Evolutionary conservation across 768 basidiomycete species (phyloP).

Genomic region (Leccinum imitatum): DNA sequence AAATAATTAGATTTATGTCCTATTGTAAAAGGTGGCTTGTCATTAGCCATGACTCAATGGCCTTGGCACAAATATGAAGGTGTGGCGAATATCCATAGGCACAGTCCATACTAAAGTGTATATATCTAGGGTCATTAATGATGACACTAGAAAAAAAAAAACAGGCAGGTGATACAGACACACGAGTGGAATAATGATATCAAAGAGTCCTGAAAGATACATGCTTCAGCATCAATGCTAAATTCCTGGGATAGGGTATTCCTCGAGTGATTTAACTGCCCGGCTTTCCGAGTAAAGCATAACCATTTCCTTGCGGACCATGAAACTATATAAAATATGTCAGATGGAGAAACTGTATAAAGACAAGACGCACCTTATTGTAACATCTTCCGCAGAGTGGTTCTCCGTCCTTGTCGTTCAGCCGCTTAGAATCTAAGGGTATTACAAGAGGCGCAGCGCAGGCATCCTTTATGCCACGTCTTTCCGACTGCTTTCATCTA

Average conservation of each 20-base stretch:
- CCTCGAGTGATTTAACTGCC: conserved; percentile 35
- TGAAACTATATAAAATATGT: conserved; percentile 47
- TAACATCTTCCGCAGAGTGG: conserved; percentile 75
- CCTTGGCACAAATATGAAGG: not conserved
- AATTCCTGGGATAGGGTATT: conserved; percentile 2
- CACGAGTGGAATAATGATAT: conserved; percentile 21
- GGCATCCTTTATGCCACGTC: conserved; percentile 74
- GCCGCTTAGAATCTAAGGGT: conserved; percentile 68
- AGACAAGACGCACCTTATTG: conserved; percentile 47
- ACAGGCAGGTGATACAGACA: conserved; percentile 24
- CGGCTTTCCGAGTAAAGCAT: conserved; percentile 62
- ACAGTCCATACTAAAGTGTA: conserved; percentile 10
- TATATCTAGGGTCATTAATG: conserved; percentile 12
- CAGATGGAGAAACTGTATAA: conserved; percentile 22
- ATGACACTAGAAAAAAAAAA: conserved; percentile 6
- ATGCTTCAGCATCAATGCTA: conserved; percentile 7
- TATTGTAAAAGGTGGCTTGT: not conserved
- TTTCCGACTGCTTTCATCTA: conserved; percentile 81
- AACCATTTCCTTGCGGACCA: conserved; percentile 74
- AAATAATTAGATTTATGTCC: no score
- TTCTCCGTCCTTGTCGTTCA: conserved; percentile 75
- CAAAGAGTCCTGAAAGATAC: conserved; percentile 6
- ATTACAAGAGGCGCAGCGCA: conserved; percentile 74
- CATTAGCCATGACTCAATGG: not conserved
- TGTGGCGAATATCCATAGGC: not conserved